Evolutionary conservation across 2,329 filamentous ascomycete species (phyloP), one percentile per base, ranked within the genome.

Genomic region (Pseudogymnoascus sp.): DNA sequence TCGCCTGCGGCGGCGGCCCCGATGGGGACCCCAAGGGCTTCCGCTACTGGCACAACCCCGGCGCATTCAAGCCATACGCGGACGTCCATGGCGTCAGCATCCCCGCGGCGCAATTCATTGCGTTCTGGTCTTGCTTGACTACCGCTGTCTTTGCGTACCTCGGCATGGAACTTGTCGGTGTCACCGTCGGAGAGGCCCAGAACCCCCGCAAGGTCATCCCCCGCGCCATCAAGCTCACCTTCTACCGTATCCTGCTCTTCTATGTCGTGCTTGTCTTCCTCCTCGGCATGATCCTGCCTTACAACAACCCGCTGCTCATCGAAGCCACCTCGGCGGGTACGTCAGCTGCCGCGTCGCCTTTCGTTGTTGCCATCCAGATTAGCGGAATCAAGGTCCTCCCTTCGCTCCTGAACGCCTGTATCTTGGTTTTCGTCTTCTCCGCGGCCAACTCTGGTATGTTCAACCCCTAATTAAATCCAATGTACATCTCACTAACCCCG

Each of bases 321-420:
- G 73, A 75, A 1, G 77, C 75, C 42, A 39, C 55, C 16, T 1
- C 0, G 2, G 30, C 11, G 12, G 2, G 4, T 8, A 76, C 78
- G 16, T 67, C 63, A 0, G 71, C 71, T n/a, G 82, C 83, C 63
- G 81, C 82, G 3, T 83, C 81, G 23, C 72, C 81, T 59, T 77
- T 77, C 66, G 77, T 80, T 12, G 71, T 80, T 22, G 87, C 87
- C 33, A 90, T 91, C 75, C 80, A 85, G 70, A 78, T 82, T 22
- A 80, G 87, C 4, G 80, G 83, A 9, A 90, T 92, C 67, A 74
- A 76, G 2, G 81, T 79, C 1, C 79, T 90, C 2, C 83, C 87
- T 67, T 83, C 82, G 64, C 79, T 89, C 67, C 86, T 90, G 76
- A 90, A 90, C 70, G 86, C 80, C 35, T 84, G 83, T 19, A 83